Evolutionary conservation across 1,284 basidiomycete species (phyloP), one percentile per base, ranked within the genome.

Genomic region (Ustilago lituana): DNA sequence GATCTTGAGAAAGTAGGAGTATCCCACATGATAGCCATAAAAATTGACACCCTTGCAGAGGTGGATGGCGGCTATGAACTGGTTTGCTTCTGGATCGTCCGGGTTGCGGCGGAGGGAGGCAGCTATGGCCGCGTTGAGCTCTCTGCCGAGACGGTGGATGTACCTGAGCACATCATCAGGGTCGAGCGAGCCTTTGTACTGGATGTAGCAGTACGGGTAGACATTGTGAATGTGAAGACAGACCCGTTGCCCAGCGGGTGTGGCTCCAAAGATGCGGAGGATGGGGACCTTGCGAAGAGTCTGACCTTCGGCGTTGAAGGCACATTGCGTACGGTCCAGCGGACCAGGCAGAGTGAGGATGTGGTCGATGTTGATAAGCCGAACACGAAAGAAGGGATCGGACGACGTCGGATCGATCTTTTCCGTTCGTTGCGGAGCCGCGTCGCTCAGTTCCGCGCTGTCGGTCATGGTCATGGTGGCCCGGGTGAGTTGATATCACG

Each of bases 31-130:
- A 82, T 94, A 98, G 8, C 95, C 95, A 83, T 98, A 98, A 82
- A 98, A 97, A 72, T 91, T 90, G 20, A 92, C 85, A n/a, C 93
- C 95, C 84, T 98, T 98, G 74, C 94, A 92, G 32, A 95, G 86
- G 48, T 93, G 84, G 43, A 97, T 88, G 12, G 80, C 77, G 9
- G 67, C 78, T 33, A 82, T 69, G 55, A 71, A 71, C 32, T 70
- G 65, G 20, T 54, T 69, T 43, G 41, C 33, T 5, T 67, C 60
- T 7, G 51, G 57, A 20, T 76, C 67, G 23, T 71, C 46, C 1
- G 61, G 39, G 26, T 64, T 66, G 26, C 66, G 49, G n/a, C 74
- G 60, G 12, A 80, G 54, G 0, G 76, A 71, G 1, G 49, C 67
- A 1, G 75, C 76, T 44, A 80, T 63, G 15, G 78, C 76, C 2